A percentile compares a stretch with the other conserved stretches of the same genome.
Evolutionary conservation across 2,329 filamentous ascomycete species (phyloP).

Genomic region (Penicillium nordicum): DNA sequence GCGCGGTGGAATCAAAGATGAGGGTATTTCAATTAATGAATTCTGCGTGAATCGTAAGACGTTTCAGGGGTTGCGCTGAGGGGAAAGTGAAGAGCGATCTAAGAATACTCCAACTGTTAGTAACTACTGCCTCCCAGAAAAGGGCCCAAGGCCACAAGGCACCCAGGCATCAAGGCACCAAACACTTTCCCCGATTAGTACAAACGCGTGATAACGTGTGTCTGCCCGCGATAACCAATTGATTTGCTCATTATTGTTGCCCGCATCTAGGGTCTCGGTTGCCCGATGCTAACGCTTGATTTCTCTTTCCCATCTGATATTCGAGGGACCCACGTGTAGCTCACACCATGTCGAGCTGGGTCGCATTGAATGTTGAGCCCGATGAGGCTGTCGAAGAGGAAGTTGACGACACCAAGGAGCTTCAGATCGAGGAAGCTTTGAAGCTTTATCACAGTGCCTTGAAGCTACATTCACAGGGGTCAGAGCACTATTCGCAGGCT

Average conservation of each 20-base stretch:
- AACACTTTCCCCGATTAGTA: conserved; percentile 15
- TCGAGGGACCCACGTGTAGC: conserved; percentile 13
- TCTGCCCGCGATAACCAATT: conserved; percentile 14
- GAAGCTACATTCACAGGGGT: conserved; percentile 85
- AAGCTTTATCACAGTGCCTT: conserved; percentile 91
- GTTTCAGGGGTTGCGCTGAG: conserved; percentile 8
- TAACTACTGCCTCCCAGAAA: conserved; percentile 5
- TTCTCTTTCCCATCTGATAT: background rate
- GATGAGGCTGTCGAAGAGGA: conserved; percentile 89
- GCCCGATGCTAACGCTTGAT: conserved; percentile 18
- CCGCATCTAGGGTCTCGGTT: conserved; percentile 1
- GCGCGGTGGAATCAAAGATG: conserved; percentile 15
- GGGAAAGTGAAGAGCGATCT: conserved; percentile 13
- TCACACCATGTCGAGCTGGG: conserved; percentile 60
- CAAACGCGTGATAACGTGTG: conserved; percentile 18
- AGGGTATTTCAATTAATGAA: background rate
- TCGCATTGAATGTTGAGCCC: conserved; percentile 88
- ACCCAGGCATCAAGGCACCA: conserved; percentile 7
- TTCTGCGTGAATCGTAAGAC: background rate
- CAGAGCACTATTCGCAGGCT: conserved; percentile 70
- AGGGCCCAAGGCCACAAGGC: conserved; percentile 22
- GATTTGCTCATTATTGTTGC: conserved; percentile 2
- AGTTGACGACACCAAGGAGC: conserved; percentile 89
- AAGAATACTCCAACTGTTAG: conserved; percentile 2
- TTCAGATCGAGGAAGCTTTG: conserved; percentile 94